Evolutionary conservation across 164 flowering plant species (phyloP).

Genomic region (Kalanchoe fedtschenkoi): DNA sequence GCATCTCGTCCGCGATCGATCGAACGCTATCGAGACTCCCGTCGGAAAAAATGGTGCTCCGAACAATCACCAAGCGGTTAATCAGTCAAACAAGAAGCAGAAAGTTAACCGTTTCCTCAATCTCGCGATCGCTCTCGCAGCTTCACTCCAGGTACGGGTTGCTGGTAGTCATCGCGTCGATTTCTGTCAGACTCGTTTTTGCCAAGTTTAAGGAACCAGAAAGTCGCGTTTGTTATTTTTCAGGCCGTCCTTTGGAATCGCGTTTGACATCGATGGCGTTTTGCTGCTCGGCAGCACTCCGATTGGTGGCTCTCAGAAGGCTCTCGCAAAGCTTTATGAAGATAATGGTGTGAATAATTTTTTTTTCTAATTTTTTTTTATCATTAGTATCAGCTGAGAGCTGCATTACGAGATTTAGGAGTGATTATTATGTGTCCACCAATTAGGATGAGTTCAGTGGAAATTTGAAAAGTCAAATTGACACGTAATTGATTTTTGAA

Average conservation of each 20-base stretch:
- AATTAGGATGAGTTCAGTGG: too few species aligned
- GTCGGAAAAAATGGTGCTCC: slow-evolving; percentile 1
- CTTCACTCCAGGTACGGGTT: slow-evolving; percentile 11
- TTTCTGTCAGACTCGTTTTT: not conserved
- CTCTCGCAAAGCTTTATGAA: slow-evolving; percentile 39
- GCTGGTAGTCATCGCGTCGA: not conserved
- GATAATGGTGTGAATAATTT: slow-evolving; percentile 26
- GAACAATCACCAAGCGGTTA: not conserved
- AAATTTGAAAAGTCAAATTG: too few species aligned
- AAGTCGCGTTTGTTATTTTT: not conserved
- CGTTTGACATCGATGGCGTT: slow-evolving; percentile 86
- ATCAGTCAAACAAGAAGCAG: not conserved
- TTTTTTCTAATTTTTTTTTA: not conserved
- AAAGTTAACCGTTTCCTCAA: not conserved
- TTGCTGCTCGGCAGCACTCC: slow-evolving; percentile 55
- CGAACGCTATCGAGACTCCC: not conserved
- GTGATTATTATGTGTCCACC: too few species aligned
- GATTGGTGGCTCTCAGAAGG: slow-evolving; percentile 57
- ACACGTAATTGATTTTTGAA: too few species aligned
- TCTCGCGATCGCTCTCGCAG: slow-evolving; percentile 18
- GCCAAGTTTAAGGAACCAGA: not conserved
- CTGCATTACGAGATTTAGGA: too few species aligned
- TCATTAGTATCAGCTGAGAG: not conserved
- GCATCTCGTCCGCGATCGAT: not conserved
- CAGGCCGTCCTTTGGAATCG: slow-evolving; percentile 63